These are phyloP conservation scores for Ganoderma leucocontextum DNA, from an alignment of 1,284 basidiomycete genomes.

Conservation along the genomic window DNA sequence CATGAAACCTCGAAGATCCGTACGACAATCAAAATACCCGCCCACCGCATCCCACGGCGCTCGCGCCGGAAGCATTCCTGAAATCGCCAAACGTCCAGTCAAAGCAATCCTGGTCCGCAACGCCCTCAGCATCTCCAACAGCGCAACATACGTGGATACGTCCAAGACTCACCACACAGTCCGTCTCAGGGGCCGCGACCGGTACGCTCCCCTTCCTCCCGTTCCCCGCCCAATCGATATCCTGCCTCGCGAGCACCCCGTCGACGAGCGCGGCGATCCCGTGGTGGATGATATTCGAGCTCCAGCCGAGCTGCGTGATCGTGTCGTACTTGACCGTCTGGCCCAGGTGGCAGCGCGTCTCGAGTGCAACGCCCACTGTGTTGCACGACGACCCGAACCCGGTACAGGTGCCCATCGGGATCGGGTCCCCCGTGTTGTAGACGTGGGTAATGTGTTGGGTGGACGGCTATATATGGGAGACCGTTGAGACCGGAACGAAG, in stretches of 20 bases:
- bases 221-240: constrained; percentile 59
- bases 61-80: constrained; percentile 20
- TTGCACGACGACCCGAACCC: constrained; percentile 78
- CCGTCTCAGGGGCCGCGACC: constrained; percentile 44
- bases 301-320: constrained; percentile 85
- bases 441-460: constrained; percentile 82
- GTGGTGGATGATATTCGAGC: constrained; percentile 84
- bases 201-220: constrained; percentile 34
- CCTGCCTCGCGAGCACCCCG: constrained; percentile 68
- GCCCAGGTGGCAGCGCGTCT: constrained; percentile 79
- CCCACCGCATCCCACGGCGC: constrained; percentile 5
- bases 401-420: constrained; percentile 84
- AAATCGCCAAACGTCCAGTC: constrained; percentile 53
- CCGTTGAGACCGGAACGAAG: not conserved
- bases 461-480: constrained; percentile 63
- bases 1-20: not conserved
- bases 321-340: constrained; percentile 86
- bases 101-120: constrained; percentile 47
- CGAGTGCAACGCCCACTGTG: constrained; percentile 79
- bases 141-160: constrained; percentile 9
- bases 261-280: constrained; percentile 82
- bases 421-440: constrained; percentile 89
- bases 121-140: not conserved
- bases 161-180: constrained; percentile 46
- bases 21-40: not conserved